phyloP scores from a whole-genome alignment of 2,329 filamentous ascomycete species.

The Teratosphaeria zuluensis region DNA sequence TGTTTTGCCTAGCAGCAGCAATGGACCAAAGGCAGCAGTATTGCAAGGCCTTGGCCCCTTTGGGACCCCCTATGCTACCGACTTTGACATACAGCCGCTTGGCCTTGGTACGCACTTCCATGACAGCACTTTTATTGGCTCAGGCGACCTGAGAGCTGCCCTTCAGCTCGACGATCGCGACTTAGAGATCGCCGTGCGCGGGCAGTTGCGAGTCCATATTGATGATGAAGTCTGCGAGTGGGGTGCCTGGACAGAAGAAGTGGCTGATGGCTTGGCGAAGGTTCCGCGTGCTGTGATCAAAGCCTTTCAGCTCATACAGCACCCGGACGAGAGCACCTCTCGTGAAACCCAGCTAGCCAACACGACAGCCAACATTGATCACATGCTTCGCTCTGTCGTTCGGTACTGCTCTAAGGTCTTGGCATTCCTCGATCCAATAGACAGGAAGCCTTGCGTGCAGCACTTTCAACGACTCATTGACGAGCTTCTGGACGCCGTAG shows the following conservation, averaged over 20 bases:
- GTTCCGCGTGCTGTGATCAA: conserved; percentile 27
- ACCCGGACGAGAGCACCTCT: not conserved
- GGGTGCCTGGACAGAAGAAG: conserved; percentile 47
- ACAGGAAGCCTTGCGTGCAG: conserved; percentile 39
- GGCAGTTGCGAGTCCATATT: conserved; percentile 30
- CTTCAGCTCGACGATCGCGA: conserved; percentile 32
- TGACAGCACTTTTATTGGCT: conserved; percentile 47
- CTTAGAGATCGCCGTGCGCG: conserved; percentile 31
- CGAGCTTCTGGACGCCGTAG: conserved; percentile 16
- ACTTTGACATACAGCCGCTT: conserved; percentile 45
- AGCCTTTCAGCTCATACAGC: conserved; percentile 7
- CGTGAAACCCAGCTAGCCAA: not conserved
- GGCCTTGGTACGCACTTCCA: conserved; percentile 46
- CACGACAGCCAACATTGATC: conserved; percentile 9
- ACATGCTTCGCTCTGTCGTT: conserved; percentile 37
- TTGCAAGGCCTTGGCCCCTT: conserved; percentile 39
- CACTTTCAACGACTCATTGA: conserved; percentile 34
- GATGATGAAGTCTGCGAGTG: conserved; percentile 31
- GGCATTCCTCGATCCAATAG: conserved; percentile 45
- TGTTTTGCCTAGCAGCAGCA: not conserved
- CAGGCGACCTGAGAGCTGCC: conserved; percentile 42
- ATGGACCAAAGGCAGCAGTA: not conserved
- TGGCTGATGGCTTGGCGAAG: conserved; percentile 37
- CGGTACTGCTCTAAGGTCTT: conserved; percentile 41
- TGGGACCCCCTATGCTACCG: conserved; percentile 40